A percentile compares a stretch with the other conserved stretches of the same genome.
Evolutionary conservation across 345 rosid genomes (phyloP).

Genomic region (Turritis glabra): DNA sequence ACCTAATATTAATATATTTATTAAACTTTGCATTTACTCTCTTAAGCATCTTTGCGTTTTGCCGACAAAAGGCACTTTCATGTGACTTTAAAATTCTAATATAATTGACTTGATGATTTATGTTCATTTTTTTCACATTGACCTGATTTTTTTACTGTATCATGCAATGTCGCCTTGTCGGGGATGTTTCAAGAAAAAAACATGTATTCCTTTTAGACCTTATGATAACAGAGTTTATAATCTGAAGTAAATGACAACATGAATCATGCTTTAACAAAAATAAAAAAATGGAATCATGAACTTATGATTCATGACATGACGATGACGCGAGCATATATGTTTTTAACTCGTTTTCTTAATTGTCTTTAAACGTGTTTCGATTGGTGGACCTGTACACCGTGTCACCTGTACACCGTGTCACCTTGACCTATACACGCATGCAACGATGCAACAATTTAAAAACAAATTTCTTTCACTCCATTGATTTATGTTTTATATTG

Average conservation of each 20-base stretch:
- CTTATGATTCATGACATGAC: neutral
- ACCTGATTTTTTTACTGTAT: no score
- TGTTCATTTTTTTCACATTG: neutral
- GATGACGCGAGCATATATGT: neutral
- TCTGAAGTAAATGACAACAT: neutral
- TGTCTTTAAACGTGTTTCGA: neutral
- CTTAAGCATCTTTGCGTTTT: neutral
- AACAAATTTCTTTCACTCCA: neutral
- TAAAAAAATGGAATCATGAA: neutral
- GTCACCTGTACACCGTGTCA: no score
- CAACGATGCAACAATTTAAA: neutral
- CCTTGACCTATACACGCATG: constrained; percentile 21
- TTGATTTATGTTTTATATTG: no score
- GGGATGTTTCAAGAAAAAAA: neutral
- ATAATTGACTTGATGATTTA: neutral
- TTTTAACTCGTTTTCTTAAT: neutral
- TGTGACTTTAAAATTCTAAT: neutral
- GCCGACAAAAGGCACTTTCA: no score
- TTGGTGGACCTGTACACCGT: constrained; percentile 4
- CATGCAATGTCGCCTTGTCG: no score
- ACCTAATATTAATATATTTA: no score
- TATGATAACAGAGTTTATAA: neutral
- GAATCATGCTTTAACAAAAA: neutral
- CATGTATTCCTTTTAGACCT: neutral
- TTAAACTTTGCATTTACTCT: neutral